These are phyloP conservation scores for Gigaspora rosea DNA, from an alignment of 192 early-diverging fungal genomes.

Conservation along the genomic window DNA sequence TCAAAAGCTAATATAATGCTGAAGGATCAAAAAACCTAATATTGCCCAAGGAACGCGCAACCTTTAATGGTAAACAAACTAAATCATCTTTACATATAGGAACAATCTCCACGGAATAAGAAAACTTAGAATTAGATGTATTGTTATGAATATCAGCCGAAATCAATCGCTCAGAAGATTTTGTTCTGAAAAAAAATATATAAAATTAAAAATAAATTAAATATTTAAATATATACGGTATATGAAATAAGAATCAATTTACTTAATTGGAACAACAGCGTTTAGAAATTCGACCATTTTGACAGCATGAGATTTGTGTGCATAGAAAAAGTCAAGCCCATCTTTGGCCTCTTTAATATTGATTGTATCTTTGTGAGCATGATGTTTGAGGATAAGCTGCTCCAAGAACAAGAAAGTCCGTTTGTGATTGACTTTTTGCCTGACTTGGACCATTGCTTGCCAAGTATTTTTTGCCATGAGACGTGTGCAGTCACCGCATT, in stretches of 20 bases:
- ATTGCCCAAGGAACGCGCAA: slow-evolving; percentile 83
- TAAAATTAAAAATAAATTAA: slow-evolving; percentile 5
- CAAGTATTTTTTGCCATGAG: slow-evolving; percentile 97
- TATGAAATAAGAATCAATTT: slow-evolving; percentile 19
- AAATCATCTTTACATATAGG: slow-evolving; percentile 98
- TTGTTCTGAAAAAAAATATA: slow-evolving; percentile 57
- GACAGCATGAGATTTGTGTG: slow-evolving; percentile 83
- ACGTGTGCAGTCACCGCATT: slow-evolving; percentile 94
- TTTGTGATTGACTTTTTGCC: slow-evolving; percentile 98
- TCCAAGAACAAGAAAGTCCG: slow-evolving; percentile 98
- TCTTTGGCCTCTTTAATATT: slow-evolving; percentile 98
- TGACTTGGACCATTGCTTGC: slow-evolving; percentile 96
- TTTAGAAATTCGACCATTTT: slow-evolving; percentile 95
- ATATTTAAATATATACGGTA: not conserved
- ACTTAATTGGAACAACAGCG: slow-evolving; percentile 80
- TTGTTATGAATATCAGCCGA: slow-evolving; percentile 92
- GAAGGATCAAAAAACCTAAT: slow-evolving; percentile 47
- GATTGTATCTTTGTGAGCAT: slow-evolving; percentile 93
- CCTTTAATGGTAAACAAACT: slow-evolving; percentile 80
- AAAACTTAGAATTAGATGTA: slow-evolving; percentile 94
- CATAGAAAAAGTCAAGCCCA: slow-evolving; percentile 97
- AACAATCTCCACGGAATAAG: slow-evolving; percentile 93
- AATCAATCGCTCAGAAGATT: slow-evolving; percentile 93
- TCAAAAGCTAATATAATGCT: not conserved
- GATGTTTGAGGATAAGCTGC: slow-evolving; percentile 98